Evolutionary conservation across 371 early-diverging fungal genomes (phyloP).

Genomic region (Syncephalastrum contaminatum): DNA sequence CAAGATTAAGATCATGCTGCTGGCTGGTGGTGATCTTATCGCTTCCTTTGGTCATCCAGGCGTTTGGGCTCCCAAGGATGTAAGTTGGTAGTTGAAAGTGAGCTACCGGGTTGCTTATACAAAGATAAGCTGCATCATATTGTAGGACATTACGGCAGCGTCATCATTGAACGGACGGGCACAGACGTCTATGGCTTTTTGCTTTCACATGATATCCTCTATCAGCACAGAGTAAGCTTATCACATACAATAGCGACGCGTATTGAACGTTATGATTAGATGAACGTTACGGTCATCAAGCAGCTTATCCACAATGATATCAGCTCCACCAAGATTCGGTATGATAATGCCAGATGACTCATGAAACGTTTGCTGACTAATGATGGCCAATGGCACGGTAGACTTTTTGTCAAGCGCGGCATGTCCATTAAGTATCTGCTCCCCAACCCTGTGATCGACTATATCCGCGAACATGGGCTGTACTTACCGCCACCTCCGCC

Average conservation of each 20-base stretch:
- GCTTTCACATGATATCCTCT: conserved; percentile 87
- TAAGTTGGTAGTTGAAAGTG: conserved; percentile 42
- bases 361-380: not conserved
- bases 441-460: conserved; percentile 89
- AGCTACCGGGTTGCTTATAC: not conserved
- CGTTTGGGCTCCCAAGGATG: conserved; percentile 90
- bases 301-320: conserved; percentile 97
- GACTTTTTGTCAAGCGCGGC: conserved; percentile 89
- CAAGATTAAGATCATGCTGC: conserved; percentile 79
- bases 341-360: conserved; percentile 10
- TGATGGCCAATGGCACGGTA: conserved; percentile 16
- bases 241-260: not conserved
- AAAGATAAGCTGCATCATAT: conserved; percentile 81
- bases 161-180: conserved; percentile 94
- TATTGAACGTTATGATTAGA: conserved; percentile 33
- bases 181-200: conserved; percentile 92
- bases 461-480: conserved; percentile 77
- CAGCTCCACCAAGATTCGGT: conserved; percentile 91
- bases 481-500: conserved; percentile 43
- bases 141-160: conserved; percentile 89
- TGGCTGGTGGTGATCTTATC: conserved; percentile 97
- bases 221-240: conserved; percentile 74
- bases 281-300: conserved; percentile 89
- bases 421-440: conserved; percentile 95
- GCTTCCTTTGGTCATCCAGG: conserved; percentile 91